Conservation (phyloP, 805 yeast species). For the Kazachstania bromeliacearum region DNA sequence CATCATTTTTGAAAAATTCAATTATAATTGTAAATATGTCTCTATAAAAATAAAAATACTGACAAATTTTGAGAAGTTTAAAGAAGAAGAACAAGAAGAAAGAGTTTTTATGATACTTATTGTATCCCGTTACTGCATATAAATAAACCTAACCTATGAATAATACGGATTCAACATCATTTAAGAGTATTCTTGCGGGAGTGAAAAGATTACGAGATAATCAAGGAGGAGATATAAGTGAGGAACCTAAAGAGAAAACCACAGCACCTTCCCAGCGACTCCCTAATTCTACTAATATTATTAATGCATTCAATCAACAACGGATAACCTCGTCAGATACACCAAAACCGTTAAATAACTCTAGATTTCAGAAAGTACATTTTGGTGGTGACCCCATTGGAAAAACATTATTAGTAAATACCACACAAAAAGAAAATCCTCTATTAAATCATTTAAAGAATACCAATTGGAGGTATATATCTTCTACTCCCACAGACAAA, state of each 20-base stretch:
- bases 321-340: too few species aligned
- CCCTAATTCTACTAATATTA: constrained; percentile 4
- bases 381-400: constrained; percentile 4
- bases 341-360: background rate
- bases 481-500: constrained; percentile 29
- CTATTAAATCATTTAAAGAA: constrained; percentile 45
- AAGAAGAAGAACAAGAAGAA: too few species aligned
- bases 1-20: too few species aligned
- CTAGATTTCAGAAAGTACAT: background rate
- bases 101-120: too few species aligned
- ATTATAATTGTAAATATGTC: too few species aligned
- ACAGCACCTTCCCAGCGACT: background rate
- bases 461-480: constrained; percentile 43
- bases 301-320: constrained; percentile 16
- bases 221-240: constrained; percentile 11
- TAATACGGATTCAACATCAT: constrained; percentile 47
- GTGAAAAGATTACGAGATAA: constrained; percentile 50
- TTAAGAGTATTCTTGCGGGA: constrained; percentile 63
- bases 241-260: constrained; percentile 3
- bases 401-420: constrained; percentile 44
- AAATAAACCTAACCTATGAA: too few species aligned
- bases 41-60: too few species aligned
- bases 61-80: too few species aligned
- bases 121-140: too few species aligned
- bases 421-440: constrained; percentile 67